These are phyloP conservation scores for Lunularia cruciata DNA, from an alignment of 225 moss, liverwort and hornwort species.

Conservation along the genomic window DNA sequence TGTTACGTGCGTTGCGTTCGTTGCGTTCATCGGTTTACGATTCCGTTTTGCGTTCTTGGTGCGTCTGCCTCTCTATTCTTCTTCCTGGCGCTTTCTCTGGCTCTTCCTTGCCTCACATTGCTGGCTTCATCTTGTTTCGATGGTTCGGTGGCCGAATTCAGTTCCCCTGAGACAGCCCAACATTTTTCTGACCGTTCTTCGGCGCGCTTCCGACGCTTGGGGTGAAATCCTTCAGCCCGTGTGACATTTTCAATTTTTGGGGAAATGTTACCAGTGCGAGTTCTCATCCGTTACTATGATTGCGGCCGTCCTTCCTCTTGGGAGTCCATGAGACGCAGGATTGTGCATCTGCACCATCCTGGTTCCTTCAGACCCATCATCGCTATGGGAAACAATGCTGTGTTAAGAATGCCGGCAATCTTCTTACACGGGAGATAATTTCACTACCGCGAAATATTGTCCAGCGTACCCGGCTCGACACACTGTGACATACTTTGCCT, in stretches of 20 bases:
- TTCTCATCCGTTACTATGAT: background rate
- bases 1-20: conserved; percentile 3
- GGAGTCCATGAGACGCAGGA: background rate
- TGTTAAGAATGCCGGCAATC: background rate
- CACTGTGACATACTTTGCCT: background rate
- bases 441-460: background rate
- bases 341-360: background rate
- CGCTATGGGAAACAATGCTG: background rate
- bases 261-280: background rate
- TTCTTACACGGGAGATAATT: background rate
- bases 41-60: background rate
- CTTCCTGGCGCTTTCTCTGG: background rate
- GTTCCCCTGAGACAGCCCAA: background rate
- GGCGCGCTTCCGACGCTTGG: background rate
- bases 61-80: conserved; percentile 1
- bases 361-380: background rate
- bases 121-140: background rate
- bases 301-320: background rate
- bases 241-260: background rate
- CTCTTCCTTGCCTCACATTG: background rate
- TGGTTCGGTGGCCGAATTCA: background rate
- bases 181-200: background rate
- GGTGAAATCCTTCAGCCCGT: background rate
- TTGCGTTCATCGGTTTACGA: background rate
- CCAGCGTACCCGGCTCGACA: background rate